Conservation (phyloP, 192 early-diverging fungal genomes). For the Thamnidium elegans region DNA sequence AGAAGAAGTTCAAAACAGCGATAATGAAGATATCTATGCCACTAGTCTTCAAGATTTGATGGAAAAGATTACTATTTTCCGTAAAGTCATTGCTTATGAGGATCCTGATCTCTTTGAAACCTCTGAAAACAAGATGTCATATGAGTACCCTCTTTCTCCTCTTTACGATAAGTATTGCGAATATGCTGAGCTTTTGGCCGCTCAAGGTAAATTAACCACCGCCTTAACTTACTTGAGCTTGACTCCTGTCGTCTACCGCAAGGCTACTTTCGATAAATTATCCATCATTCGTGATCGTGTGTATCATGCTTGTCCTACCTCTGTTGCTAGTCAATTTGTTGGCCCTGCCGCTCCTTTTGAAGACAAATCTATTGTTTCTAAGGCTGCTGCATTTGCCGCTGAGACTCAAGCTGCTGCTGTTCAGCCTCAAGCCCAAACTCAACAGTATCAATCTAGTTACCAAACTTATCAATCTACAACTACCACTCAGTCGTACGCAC, state of each 20-base stretch:
- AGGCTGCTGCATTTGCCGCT: not conserved
- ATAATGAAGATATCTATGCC: slow-evolving; percentile 22
- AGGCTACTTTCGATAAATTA: slow-evolving; percentile 46
- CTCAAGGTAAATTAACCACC: slow-evolving; percentile 73
- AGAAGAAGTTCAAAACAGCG: slow-evolving; percentile 40
- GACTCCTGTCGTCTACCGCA: slow-evolving; percentile 65
- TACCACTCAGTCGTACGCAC: not conserved
- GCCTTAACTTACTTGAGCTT: slow-evolving; percentile 78
- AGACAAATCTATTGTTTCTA: not conserved
- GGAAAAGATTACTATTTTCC: slow-evolving; percentile 92
- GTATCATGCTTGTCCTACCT: slow-evolving; percentile 38
- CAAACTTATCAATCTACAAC: not conserved
- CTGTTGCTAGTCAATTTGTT: not conserved
- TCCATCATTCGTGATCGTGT: slow-evolving; percentile 75
- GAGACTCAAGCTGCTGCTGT: slow-evolving; percentile 41
- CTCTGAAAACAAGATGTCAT: slow-evolving; percentile 29
- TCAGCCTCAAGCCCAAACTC: slow-evolving; percentile 18
- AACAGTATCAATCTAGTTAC: not conserved
- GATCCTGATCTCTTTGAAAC: slow-evolving; percentile 64
- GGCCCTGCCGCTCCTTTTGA: not conserved
- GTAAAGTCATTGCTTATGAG: slow-evolving; percentile 86
- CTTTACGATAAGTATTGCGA: slow-evolving; percentile 87
- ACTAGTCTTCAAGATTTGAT: slow-evolving; percentile 72
- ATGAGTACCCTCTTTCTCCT: slow-evolving; percentile 26
- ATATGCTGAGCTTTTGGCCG: slow-evolving; percentile 74